phyloP scores from a whole-genome alignment of 768 basidiomycete genomes.

The Tulasnella sp. region DNA sequence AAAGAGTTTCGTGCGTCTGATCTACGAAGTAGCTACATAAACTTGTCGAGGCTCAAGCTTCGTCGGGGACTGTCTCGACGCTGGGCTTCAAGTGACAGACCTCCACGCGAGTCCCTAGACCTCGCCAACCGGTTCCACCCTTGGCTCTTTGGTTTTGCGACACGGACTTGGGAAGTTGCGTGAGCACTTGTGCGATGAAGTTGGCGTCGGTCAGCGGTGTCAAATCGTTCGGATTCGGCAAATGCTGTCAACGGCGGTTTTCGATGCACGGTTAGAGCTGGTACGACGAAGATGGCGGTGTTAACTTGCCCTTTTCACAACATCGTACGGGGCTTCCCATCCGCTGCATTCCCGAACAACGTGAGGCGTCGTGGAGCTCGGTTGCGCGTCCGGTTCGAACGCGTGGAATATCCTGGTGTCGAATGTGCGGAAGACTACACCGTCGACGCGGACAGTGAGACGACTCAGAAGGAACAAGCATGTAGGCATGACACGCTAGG shows the following conservation, averaged over 20 bases:
- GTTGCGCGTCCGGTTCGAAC: constrained; percentile 30
- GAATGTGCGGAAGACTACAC: constrained; percentile 79
- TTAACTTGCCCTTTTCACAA: constrained; percentile 51
- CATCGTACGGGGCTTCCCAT: constrained; percentile 83
- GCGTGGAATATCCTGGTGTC: constrained; percentile 89
- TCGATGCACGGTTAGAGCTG: not conserved
- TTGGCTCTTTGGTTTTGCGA: constrained; percentile 42
- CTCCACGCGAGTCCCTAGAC: constrained; percentile 54
- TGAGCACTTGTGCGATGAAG: constrained; percentile 53
- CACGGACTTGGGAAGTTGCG: constrained; percentile 50
- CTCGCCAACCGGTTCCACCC: constrained; percentile 78
- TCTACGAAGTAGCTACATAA: too few species aligned
- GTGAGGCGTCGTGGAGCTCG: constrained; percentile 38
- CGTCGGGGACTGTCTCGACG: not conserved
- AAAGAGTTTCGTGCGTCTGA: too few species aligned
- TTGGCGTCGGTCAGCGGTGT: constrained; percentile 79
- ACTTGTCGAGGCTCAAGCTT: not conserved
- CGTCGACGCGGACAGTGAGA: constrained; percentile 89
- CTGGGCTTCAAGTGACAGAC: not conserved
- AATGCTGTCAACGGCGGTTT: constrained; percentile 36
- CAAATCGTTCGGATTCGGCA: constrained; percentile 67
- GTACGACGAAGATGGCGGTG: not conserved
- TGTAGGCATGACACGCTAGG: constrained; percentile 98
- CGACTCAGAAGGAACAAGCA: constrained; percentile 85
- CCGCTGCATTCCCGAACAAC: constrained; percentile 75